Conservation (phyloP, 2,329 filamentous ascomycete species). For the Basipetospora chlamydospora region DNA sequence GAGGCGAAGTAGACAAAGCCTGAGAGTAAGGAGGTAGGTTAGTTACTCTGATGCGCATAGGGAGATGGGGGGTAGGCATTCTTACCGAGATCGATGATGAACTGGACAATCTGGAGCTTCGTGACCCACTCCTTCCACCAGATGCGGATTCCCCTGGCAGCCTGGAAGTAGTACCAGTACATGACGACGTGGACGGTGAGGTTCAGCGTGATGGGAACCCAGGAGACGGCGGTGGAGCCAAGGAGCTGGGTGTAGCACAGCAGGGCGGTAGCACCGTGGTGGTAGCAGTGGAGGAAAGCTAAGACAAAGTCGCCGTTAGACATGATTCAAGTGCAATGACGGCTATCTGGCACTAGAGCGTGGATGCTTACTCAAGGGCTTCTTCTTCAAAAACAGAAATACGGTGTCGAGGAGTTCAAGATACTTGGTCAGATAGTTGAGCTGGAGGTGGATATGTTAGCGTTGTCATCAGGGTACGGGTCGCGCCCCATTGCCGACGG, state of each 20-base stretch:
- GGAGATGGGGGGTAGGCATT: slow-evolving; percentile 9
- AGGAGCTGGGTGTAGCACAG: slow-evolving; percentile 97
- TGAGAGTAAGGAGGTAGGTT: slow-evolving; percentile 34
- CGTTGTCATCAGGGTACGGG: neutral
- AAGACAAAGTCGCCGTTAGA: neutral
- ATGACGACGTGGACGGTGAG: slow-evolving; percentile 91
- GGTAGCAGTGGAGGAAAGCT: slow-evolving; percentile 95
- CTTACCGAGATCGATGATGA: slow-evolving; percentile 89
- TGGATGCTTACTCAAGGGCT: slow-evolving; percentile 52
- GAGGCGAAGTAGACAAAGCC: slow-evolving; percentile 97
- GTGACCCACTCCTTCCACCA: slow-evolving; percentile 99
- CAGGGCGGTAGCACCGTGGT: slow-evolving; percentile 91
- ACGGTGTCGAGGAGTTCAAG: slow-evolving; percentile 89
- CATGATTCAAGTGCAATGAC: neutral
- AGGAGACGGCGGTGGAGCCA: slow-evolving; percentile 83
- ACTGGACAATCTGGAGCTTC: slow-evolving; percentile 90
- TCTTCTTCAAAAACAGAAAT: slow-evolving; percentile 98
- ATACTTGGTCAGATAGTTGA: slow-evolving; percentile 98
- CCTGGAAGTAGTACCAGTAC: slow-evolving; percentile 99
- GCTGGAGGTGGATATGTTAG: slow-evolving; percentile 30
- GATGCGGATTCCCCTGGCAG: slow-evolving; percentile 82
- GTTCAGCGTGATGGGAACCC: slow-evolving; percentile 89
- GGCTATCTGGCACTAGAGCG: neutral
- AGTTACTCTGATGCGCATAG: neutral
- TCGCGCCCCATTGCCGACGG: too few species aligned